Evolutionary conservation across 2,329 filamentous ascomycete species (phyloP), one percentile per base, ranked within the genome.

Genomic region (Hirsutella minnesotensis): DNA sequence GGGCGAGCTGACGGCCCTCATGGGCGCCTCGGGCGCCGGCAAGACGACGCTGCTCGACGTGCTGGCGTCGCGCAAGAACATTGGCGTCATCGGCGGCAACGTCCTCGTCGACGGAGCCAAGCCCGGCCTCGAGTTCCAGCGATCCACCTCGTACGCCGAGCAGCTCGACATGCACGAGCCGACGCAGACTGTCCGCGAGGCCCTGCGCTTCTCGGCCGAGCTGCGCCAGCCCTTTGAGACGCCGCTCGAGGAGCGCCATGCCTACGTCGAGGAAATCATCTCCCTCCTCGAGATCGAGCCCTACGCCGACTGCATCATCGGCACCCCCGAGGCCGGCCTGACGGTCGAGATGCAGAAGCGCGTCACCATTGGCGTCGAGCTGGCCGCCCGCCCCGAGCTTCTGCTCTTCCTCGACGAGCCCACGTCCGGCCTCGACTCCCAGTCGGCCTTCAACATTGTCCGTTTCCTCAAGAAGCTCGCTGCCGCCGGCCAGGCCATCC

Each of bases 281-380:
- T 63, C 69, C 2, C 61, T 79, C 5, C 56, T 79, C 4, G 74
- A 78, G 53, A 77, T 79, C 66, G 73, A 77, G 53, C 51, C 64
- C 8, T 74, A 77, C 33, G 74, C 75, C 1, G 75, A 79, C 54
- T 73, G 70, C 43, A 72, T 78, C 27, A 77, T 79, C 40, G 74
- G 75, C 24, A 65, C 62, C 3, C 67, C 72, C 3, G 74, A 89
- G 54, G 81, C 84, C 55, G 87, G 84, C 47, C 67, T 84, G 20
- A 83, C 80, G 4, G 74, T 78, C 12, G 76, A 79, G 54, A 73
- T 79, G 60, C 69, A 74, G 40, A 80, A 80, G 63, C 83, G 86
- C 53, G 76, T 94, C n/a, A 95, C 88, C 0, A 94, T 95, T 46
- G 88, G 86, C 53, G 86, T 95, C 9, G 88, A 95, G 57, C 71